A percentile compares a stretch with the other conserved stretches of the same genome.
These are phyloP conservation scores for Hyphopichia homilentoma DNA, from an alignment of 805 yeast species.

Conservation along the genomic window DNA sequence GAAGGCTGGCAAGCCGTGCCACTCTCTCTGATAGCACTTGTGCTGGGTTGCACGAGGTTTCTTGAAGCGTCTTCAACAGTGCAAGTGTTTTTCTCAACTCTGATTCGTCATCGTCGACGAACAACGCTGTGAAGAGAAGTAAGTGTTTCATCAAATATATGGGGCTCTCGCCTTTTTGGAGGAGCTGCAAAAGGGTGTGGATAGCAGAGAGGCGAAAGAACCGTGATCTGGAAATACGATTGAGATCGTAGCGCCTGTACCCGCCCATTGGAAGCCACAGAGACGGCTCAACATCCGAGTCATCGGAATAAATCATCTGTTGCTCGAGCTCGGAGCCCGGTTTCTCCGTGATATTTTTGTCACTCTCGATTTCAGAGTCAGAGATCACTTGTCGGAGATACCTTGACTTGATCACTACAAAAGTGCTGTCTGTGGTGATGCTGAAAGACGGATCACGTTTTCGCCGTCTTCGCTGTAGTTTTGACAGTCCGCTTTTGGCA, in stretches of 20 bases:
- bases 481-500: no score
- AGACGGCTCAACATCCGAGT: constrained; percentile 14
- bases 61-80: constrained; percentile 15
- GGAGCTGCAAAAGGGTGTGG: constrained; percentile 12
- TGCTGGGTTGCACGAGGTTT: constrained; percentile 11
- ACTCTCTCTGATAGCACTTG: constrained; percentile 19
- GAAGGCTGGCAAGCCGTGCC: constrained; percentile 17
- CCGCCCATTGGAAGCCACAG: no score
- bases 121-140: constrained; percentile 17
- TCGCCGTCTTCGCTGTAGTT: no score
- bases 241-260: no score
- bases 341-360: constrained; percentile 6
- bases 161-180: constrained; percentile 27
- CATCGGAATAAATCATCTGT: constrained; percentile 29
- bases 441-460: no score
- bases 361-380: background rate
- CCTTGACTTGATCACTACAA: no score
- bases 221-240: constrained; percentile 6
- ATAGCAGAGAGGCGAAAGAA: constrained; percentile 12
- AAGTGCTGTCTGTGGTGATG: no score
- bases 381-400: no score
- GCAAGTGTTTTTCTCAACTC: constrained; percentile 14
- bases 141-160: constrained; percentile 20
- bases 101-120: constrained; percentile 10
- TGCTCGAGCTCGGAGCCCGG: constrained; percentile 10